Base-by-base conservation (phyloP, 2,329 filamentous ascomycete species). In the Cladosporium sphaerospermum region DNA sequence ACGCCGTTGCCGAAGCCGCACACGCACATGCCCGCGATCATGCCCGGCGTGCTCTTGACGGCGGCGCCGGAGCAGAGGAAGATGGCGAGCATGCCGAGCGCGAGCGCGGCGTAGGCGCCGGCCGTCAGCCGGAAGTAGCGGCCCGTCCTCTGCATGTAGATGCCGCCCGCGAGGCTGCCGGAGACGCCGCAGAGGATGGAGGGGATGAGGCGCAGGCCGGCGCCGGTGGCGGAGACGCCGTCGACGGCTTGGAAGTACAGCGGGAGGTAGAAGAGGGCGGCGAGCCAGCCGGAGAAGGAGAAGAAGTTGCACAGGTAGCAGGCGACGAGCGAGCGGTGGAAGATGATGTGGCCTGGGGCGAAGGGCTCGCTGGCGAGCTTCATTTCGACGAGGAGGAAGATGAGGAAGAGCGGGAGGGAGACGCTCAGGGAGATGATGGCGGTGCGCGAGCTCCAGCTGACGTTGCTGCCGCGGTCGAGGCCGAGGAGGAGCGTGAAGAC, bases 211-310 rank as follows among this genome's bases (percentile, higher is more conserved):
- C 83, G 73, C 1, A 85, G 55, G 1, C 86, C 86, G 3, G 86
- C 80, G 51, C 75, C 67, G 0, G 84, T 83, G 1, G 88, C 84
- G 3, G 77, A 78, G 19, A 83, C 71, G 4, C 80, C 81, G 46
- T 85, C 75, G 1, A 85, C 83, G 4, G 84, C 86, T 69, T 92
- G 88, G 69, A 87, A 88, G 69, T 86, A 89, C 2, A 92, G 73
- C 1, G 88, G 86, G n/a, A 88, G 72, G 69, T 88, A 88, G 73
- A 89, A 92, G 3, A 87, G 59, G 1, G 78, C 71, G 0, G 80
- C 78, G 44, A 83, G 67, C 73, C 75, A 80, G 11, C 79, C 83
- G 1, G 76, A 81, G 50, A 86, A 79, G 48, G 79, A 76, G 67
- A 88, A 89, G 71, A 89, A 88, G 67, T 89, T 89, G 66, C 81